Conservation (phyloP, 2,329 filamentous ascomycete species). For the Pezicula radicicola region DNA sequence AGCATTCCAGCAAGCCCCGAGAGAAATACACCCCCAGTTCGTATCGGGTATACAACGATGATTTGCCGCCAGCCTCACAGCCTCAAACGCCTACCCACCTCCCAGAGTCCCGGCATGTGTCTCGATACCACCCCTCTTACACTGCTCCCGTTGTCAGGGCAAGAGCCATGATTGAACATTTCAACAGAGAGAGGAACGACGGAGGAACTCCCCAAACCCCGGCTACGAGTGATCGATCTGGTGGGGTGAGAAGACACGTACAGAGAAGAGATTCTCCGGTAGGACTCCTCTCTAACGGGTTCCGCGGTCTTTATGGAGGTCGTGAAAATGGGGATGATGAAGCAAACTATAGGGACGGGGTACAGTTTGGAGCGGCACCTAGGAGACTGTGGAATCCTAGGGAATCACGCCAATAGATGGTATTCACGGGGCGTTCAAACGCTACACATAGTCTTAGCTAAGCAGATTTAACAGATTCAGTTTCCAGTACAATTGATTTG, state of each 20-base stretch:
- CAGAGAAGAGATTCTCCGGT: constrained; percentile 31
- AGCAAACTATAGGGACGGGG: constrained; percentile 24
- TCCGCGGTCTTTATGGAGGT: constrained; percentile 44
- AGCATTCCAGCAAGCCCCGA: constrained; percentile 9
- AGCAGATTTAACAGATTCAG: too few species aligned
- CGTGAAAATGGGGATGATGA: constrained; percentile 45
- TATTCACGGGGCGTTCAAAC: too few species aligned
- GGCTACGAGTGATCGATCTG: neutral
- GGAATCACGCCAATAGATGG: too few species aligned
- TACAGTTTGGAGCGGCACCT: constrained; percentile 29
- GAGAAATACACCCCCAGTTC: constrained; percentile 20
- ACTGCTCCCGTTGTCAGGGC: constrained; percentile 36
- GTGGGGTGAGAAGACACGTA: constrained; percentile 6
- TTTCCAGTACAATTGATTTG: too few species aligned
- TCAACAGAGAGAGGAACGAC: neutral
- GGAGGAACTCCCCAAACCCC: neutral
- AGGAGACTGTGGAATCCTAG: constrained; percentile 16
- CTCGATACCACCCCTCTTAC: constrained; percentile 38
- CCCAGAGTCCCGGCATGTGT: constrained; percentile 45
- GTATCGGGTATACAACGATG: constrained; percentile 45
- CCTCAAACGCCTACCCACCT: constrained; percentile 49
- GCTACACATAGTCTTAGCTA: too few species aligned
- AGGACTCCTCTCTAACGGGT: constrained; percentile 40
- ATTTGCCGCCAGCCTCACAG: constrained; percentile 38
- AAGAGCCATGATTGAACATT: constrained; percentile 11